Evolutionary conservation across 2,329 filamentous ascomycete genomes (phyloP).

Genomic region (Venturia oleaginea): DNA sequence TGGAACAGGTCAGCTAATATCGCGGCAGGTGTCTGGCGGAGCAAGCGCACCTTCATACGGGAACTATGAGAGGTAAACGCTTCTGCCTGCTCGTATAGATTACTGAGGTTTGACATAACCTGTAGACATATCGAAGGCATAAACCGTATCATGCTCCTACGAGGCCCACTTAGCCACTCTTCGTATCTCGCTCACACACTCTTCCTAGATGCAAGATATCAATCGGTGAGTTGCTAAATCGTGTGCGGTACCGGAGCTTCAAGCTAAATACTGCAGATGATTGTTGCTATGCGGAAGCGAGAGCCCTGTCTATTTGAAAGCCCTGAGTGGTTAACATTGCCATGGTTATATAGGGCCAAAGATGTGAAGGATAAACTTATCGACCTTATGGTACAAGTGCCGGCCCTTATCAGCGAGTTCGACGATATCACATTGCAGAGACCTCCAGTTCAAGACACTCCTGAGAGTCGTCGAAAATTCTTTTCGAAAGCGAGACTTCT

Average conservation of each 20-base stretch:
- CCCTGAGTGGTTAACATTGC: neutral
- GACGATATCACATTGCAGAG: neutral
- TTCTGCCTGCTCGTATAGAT: neutral
- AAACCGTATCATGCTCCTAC: neutral
- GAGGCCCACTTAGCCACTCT: conserved; percentile 1
- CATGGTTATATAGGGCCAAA: neutral
- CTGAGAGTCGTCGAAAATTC: neutral
- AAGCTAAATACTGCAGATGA: neutral
- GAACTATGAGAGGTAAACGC: neutral
- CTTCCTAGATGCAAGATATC: conserved; percentile 12
- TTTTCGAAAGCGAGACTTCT: neutral
- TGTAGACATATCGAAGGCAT: conserved; percentile 4
- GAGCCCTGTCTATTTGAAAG: conserved; percentile 1
- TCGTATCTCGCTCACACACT: conserved; percentile 6
- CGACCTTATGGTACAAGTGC: conserved; percentile 3
- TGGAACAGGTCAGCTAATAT: neutral
- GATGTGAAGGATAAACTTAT: conserved; percentile 7
- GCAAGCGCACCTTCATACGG: neutral
- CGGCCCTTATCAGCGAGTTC: neutral
- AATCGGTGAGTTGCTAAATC: neutral
- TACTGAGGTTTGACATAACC: neutral
- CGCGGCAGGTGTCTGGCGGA: neutral
- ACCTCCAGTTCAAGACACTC: neutral
- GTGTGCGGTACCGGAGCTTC: neutral
- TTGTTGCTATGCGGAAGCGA: neutral